These are phyloP conservation scores for Platismatia glauca DNA, from an alignment of 495 filamentous ascomycete genomes.

Conservation along the genomic window DNA sequence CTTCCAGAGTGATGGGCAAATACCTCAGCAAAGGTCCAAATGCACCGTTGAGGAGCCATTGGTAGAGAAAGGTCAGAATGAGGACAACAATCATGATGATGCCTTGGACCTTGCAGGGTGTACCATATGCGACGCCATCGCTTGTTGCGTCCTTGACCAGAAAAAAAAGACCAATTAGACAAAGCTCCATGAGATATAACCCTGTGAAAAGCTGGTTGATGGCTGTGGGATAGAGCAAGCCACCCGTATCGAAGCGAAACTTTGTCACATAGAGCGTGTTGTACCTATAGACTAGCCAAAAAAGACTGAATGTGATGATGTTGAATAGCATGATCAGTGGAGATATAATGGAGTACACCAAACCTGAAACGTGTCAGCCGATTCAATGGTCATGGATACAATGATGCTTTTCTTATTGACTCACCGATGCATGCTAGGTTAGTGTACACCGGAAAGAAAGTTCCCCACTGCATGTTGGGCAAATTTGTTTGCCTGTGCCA, in stretches of 20 bases:
- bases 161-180: slow-evolving; percentile 86
- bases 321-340: slow-evolving; percentile 91
- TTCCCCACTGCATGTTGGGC: slow-evolving; percentile 77
- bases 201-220: slow-evolving; percentile 96
- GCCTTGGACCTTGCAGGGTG: slow-evolving; percentile 66
- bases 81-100: slow-evolving; percentile 79
- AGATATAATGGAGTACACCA: slow-evolving; percentile 86
- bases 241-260: slow-evolving; percentile 85
- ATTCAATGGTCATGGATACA: not conserved
- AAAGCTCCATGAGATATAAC: slow-evolving; percentile 89
- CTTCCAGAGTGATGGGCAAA: slow-evolving; percentile 89
- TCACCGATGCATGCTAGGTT: slow-evolving; percentile 85
- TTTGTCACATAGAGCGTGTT: slow-evolving; percentile 94
- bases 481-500: slow-evolving; percentile 77
- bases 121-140: slow-evolving; percentile 27
- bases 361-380: slow-evolving; percentile 32
- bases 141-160: slow-evolving; percentile 57
- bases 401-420: slow-evolving; percentile 15
- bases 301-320: slow-evolving; percentile 83
- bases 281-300: slow-evolving; percentile 95
- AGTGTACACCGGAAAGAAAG: slow-evolving; percentile 91
- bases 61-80: slow-evolving; percentile 66
- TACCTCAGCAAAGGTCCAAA: slow-evolving; percentile 84
- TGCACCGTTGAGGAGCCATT: slow-evolving; percentile 71
- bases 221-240: slow-evolving; percentile 82